Evolutionary conservation across 78 protist species (phyloP).

Genomic region (Thecamonas trahens): DNA sequence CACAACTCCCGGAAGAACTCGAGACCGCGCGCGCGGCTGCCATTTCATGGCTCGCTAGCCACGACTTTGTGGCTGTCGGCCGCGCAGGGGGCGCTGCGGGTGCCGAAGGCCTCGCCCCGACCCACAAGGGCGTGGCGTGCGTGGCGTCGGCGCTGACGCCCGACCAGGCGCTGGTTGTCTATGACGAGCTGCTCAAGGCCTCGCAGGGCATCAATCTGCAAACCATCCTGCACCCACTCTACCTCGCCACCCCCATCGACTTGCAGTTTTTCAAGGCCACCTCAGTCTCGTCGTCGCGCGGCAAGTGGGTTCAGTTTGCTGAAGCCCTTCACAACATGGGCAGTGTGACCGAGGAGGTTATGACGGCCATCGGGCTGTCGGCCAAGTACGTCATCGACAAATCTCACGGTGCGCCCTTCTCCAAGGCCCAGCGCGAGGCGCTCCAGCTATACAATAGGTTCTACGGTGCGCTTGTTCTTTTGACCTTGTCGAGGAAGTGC

Average conservation of each 20-base stretch:
- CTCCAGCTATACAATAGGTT: not conserved
- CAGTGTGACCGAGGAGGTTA: not conserved
- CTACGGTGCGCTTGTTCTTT: not conserved
- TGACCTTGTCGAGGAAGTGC: not conserved
- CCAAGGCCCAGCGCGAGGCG: not conserved
- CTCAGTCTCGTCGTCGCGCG: too few species aligned
- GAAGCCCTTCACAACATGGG: not conserved
- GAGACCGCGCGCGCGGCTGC: not conserved
- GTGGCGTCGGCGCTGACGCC: not conserved
- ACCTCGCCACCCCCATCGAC: slow-evolving; percentile 14
- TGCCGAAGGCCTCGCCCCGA: not conserved
- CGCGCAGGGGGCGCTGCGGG: not conserved
- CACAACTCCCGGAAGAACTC: not conserved
- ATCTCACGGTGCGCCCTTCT: not conserved
- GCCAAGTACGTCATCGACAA: not conserved
- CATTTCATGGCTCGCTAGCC: not conserved
- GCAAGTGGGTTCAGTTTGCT: not conserved
- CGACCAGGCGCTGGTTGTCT: not conserved
- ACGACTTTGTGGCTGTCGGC: not conserved
- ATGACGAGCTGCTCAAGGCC: not conserved
- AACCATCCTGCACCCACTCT: slow-evolving; percentile 22
- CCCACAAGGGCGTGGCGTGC: not conserved
- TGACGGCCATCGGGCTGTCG: not conserved
- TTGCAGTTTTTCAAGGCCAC: not conserved
- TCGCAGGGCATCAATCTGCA: not conserved